Evolutionary conservation across 2,329 filamentous ascomycete genomes (phyloP).

Genomic region (Eurotiales sp.): DNA sequence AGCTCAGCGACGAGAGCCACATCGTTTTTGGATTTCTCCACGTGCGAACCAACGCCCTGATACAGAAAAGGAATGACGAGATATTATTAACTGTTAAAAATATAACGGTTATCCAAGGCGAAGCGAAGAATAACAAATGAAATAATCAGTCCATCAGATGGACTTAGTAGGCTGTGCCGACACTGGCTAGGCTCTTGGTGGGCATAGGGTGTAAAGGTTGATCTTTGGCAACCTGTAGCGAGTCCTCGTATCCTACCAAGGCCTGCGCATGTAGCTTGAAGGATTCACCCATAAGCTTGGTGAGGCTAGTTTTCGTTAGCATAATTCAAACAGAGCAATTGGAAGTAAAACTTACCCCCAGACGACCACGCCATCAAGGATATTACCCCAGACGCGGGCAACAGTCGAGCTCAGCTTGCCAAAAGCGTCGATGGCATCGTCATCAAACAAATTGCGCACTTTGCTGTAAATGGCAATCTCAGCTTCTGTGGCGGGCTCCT

Average conservation of each 20-base stretch:
- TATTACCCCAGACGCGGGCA: conserved; percentile 91
- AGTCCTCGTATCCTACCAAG: conserved; percentile 87
- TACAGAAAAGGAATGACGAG: conserved; percentile 15
- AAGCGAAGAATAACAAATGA: conserved; percentile 16
- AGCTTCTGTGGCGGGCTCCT: conserved; percentile 61
- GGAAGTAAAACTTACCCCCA: conserved; percentile 76
- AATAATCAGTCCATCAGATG: neutral
- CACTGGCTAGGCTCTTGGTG: conserved; percentile 41
- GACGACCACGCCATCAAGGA: conserved; percentile 97
- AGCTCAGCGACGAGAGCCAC: conserved; percentile 14
- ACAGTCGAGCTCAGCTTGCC: conserved; percentile 93
- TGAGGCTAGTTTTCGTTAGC: conserved; percentile 34
- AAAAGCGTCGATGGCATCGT: conserved; percentile 79
- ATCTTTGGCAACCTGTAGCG: conserved; percentile 37
- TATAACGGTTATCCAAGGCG: conserved; percentile 11
- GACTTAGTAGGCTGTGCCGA: conserved; percentile 40
- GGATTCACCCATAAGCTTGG: conserved; percentile 92
- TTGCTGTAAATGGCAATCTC: conserved; percentile 55
- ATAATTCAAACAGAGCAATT: neutral
- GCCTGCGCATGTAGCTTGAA: conserved; percentile 97
- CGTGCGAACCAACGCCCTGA: conserved; percentile 12
- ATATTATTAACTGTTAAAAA: conserved; percentile 14
- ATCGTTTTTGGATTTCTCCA: conserved; percentile 18
- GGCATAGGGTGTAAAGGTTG: conserved; percentile 42
- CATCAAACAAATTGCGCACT: conserved; percentile 78